Conservation (phyloP, 257 asterid genomes). For the Penstemon eatonii region DNA sequence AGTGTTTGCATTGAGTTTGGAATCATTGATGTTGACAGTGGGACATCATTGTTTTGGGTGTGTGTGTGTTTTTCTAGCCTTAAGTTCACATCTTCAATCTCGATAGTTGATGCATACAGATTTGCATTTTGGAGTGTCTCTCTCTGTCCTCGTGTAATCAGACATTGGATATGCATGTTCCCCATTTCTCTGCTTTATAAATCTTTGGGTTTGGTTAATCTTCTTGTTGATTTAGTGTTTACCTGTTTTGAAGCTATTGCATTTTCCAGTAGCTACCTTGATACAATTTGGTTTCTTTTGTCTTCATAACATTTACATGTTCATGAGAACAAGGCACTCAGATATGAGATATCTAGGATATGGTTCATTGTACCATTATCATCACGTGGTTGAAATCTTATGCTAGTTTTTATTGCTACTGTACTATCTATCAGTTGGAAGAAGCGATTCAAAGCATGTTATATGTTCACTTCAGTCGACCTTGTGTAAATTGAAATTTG, state of each 20-base stretch:
- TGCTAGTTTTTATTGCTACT: not conserved
- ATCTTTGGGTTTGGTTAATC: not conserved
- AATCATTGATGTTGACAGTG: no score
- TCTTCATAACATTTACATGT: not conserved
- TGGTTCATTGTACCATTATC: not conserved
- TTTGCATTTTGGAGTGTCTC: not conserved
- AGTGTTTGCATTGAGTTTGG: not conserved
- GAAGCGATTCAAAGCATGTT: not conserved
- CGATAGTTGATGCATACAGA: not conserved
- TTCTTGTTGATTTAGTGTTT: conserved; percentile 15
- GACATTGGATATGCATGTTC: not conserved
- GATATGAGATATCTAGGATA: not conserved
- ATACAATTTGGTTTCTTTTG: conserved; percentile 4
- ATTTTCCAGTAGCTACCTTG: not conserved
- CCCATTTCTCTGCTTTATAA: not conserved
- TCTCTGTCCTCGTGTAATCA: not conserved
- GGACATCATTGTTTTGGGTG: no score
- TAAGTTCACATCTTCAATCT: not conserved
- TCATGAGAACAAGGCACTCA: not conserved
- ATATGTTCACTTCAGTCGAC: not conserved
- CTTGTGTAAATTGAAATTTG: conserved; percentile 17
- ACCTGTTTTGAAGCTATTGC: not conserved
- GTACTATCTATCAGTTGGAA: not conserved
- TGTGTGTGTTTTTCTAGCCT: not conserved
- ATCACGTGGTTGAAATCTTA: conserved; percentile 7